phyloP scores from a whole-genome alignment of 305 asterid species.

The Coffea humblotiana region DNA sequence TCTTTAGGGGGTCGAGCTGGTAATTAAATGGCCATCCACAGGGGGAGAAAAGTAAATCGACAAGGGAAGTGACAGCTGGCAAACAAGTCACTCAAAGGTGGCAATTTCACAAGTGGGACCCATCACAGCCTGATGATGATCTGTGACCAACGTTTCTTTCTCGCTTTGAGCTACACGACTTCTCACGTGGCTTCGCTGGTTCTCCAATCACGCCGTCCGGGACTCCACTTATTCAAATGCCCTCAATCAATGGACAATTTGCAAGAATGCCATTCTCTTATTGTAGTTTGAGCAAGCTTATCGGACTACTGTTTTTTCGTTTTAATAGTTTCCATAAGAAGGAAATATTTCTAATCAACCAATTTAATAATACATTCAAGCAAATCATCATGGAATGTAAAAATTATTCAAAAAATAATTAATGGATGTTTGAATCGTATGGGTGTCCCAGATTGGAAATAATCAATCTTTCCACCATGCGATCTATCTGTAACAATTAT shows the following conservation, averaged over 20 bases:
- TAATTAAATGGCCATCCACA: not conserved
- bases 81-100: slow-evolving; percentile 36
- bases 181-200: slow-evolving; percentile 57
- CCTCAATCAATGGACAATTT: not conserved
- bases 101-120: slow-evolving; percentile 44
- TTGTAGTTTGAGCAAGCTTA: not conserved
- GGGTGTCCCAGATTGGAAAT: not conserved
- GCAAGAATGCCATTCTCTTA: slow-evolving; percentile 5
- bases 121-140: slow-evolving; percentile 41
- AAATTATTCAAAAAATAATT: not conserved
- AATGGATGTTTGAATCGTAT: not conserved
- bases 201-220: slow-evolving; percentile 28
- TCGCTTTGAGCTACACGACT: slow-evolving; percentile 20
- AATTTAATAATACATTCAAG: not conserved
- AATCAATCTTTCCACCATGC: not conserved
- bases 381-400: not conserved
- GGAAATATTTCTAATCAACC: not conserved
- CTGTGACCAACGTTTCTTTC: slow-evolving; percentile 29
- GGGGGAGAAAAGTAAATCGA: slow-evolving; percentile 25
- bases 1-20: not conserved
- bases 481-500: not conserved
- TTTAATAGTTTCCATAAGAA: not conserved
- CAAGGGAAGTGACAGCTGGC: slow-evolving; percentile 44
- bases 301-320: not conserved
- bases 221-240: not conserved